phyloP scores from a whole-genome alignment of 192 early-diverging fungal species.

The Coemansia asiatica region DNA sequence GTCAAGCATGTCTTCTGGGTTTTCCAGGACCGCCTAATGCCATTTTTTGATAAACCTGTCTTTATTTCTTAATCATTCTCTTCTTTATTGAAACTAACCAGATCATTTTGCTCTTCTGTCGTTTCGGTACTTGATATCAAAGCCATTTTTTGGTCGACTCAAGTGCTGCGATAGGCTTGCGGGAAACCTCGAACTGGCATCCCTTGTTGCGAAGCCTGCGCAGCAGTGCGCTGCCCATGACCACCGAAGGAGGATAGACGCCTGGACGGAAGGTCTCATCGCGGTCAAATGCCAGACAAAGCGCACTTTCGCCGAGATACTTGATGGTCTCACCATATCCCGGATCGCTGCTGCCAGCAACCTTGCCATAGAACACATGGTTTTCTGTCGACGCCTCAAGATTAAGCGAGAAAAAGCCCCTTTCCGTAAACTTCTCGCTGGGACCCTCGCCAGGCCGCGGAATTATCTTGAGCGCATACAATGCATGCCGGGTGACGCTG shows the following conservation, averaged over 20 bases:
- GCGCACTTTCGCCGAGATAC: conserved; percentile 76
- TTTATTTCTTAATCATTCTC: too few relatives aligned
- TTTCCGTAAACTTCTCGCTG: conserved; percentile 59
- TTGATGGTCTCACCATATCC: conserved; percentile 81
- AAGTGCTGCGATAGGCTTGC: conserved; percentile 3
- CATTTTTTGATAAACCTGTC: neutral
- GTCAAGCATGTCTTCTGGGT: conserved; percentile 14
- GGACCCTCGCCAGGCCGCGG: conserved; percentile 74
- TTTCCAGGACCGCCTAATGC: neutral
- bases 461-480: conserved; percentile 55
- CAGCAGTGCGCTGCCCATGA: conserved; percentile 74
- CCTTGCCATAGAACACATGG: conserved; percentile 44
- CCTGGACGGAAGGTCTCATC: conserved; percentile 61
- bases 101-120: too few relatives aligned
- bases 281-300: conserved; percentile 67
- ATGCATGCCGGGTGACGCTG: conserved; percentile 51
- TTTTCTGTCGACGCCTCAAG: conserved; percentile 36
- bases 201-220: conserved; percentile 63
- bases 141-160: conserved; percentile 8
- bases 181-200: conserved; percentile 56
- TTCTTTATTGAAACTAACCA: too few relatives aligned
- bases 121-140: too few relatives aligned
- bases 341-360: conserved; percentile 63
- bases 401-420: conserved; percentile 39
- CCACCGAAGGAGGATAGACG: conserved; percentile 75